Percentiles rank a stretch among this genome's conserved stretches.
Conservation (phyloP, 371 early-diverging fungal genomes). For the Vairimorpha apis region DNA sequence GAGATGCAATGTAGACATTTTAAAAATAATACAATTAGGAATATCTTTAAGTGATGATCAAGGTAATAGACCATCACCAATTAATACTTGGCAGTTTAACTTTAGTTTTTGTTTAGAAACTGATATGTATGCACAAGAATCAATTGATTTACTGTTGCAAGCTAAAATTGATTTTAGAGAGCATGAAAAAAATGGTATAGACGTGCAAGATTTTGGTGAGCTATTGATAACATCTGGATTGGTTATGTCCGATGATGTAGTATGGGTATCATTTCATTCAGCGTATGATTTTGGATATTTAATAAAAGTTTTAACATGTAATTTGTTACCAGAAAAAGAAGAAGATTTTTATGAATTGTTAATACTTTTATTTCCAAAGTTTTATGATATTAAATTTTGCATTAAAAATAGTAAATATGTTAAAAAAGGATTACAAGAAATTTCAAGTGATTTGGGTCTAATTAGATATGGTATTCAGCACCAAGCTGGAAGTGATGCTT, state of each 20-base stretch:
- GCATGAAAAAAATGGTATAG: slow-evolving; percentile 90
- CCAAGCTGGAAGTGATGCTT: slow-evolving; percentile 96
- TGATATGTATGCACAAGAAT: slow-evolving; percentile 98
- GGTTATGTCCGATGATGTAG: slow-evolving; percentile 79
- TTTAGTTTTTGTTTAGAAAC: slow-evolving; percentile 84
- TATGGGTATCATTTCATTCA: slow-evolving; percentile 97
- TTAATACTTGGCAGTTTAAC: slow-evolving; percentile 97
- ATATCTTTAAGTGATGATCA: slow-evolving; percentile 85
- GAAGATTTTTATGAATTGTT: slow-evolving; percentile 84
- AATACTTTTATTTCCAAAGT: slow-evolving; percentile 82
- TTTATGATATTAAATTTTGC: slow-evolving; percentile 95
- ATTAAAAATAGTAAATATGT: slow-evolving; percentile 86
- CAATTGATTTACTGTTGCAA: slow-evolving; percentile 85
- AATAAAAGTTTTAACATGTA: slow-evolving; percentile 83
- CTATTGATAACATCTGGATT: slow-evolving; percentile 89
- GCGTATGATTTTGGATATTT: slow-evolving; percentile 97
- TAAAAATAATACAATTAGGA: slow-evolving; percentile 96
- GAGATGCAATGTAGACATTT: slow-evolving; percentile 90
- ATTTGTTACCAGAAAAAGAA: slow-evolving; percentile 80
- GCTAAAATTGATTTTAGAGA: slow-evolving; percentile 94
- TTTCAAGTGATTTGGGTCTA: slow-evolving; percentile 83
- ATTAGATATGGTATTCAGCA: slow-evolving; percentile 90
- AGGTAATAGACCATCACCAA: slow-evolving; percentile 77
- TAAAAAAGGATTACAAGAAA: slow-evolving; percentile 94
- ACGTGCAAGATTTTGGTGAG: slow-evolving; percentile 88